Percentiles rank a stretch among this genome's conserved stretches.
These are phyloP conservation scores for Calocybe gambosa DNA, from an alignment of 1,284 basidiomycete species.

Conservation along the genomic window DNA sequence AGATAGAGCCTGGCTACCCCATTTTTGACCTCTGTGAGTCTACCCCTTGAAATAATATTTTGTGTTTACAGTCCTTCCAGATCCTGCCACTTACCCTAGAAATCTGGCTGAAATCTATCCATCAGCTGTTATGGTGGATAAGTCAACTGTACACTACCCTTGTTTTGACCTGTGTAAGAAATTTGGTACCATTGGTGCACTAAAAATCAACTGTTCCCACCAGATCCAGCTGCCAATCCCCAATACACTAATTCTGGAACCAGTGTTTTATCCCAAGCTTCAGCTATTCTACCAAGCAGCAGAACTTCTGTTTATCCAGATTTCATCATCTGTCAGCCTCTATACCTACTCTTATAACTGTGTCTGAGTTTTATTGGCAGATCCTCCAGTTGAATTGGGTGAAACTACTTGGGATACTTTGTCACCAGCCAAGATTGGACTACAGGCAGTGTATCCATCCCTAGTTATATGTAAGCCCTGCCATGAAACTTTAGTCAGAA, in stretches of 20 bases:
- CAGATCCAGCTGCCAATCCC: background rate
- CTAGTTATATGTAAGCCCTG: background rate
- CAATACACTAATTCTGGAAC: background rate
- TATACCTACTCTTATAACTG: background rate
- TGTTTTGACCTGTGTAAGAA: conserved; percentile 24
- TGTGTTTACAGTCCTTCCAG: conserved; percentile 12
- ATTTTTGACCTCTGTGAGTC: conserved; percentile 20
- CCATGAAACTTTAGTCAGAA: background rate
- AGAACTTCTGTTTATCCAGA: background rate
- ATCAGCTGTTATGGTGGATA: background rate
- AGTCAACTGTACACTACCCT: conserved; percentile 12
- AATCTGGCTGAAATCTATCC: conserved; percentile 17
- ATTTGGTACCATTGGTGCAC: background rate
- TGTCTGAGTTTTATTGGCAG: background rate
- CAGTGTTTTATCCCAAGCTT: background rate
- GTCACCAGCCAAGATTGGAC: background rate
- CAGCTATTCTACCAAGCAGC: background rate
- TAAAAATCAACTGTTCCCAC: background rate
- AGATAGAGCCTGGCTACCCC: conserved; percentile 15
- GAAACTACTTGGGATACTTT: background rate
- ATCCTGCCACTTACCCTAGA: conserved; percentile 22
- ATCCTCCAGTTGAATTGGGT: background rate
- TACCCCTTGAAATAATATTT: background rate
- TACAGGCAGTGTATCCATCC: background rate
- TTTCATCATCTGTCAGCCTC: background rate